Evolutionary conservation across 108 stramenopile species (phyloP).

Genomic region (Cylindrotheca closterium): DNA sequence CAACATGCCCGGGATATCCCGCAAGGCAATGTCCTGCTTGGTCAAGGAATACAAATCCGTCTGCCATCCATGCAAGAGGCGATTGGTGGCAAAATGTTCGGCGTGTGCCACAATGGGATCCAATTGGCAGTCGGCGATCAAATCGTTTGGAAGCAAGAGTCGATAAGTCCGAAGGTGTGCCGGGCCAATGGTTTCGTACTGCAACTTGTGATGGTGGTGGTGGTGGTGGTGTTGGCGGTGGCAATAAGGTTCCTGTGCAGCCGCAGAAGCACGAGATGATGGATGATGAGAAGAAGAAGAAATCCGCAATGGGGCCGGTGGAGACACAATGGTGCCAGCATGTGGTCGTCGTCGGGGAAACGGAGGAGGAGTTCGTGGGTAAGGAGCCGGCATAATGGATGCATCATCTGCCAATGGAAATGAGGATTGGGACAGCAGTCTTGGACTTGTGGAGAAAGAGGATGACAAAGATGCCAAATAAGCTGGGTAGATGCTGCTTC

Average conservation of each 20-base stretch:
- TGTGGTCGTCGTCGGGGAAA: too few relatives aligned
- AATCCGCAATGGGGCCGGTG: slow-evolving; percentile 4
- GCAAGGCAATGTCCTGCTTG: slow-evolving; percentile 69
- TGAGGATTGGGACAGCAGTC: too few relatives aligned
- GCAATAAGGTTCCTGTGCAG: not conserved
- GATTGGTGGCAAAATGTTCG: slow-evolving; percentile 44
- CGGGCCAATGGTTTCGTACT: slow-evolving; percentile 45
- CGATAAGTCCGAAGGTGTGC: slow-evolving; percentile 54
- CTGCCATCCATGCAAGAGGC: slow-evolving; percentile 58
- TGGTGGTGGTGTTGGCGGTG: not conserved
- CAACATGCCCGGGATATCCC: slow-evolving; percentile 58
- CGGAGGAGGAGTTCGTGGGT: slow-evolving; percentile 2
- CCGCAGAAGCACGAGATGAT: not conserved
- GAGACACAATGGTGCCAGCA: slow-evolving; percentile 6
- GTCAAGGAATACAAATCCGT: slow-evolving; percentile 77
- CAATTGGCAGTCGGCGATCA: too few relatives aligned
- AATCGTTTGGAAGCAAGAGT: slow-evolving; percentile 47
- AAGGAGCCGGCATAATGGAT: not conserved
- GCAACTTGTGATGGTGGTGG: not conserved
- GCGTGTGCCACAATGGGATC: slow-evolving; percentile 57
- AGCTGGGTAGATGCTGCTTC: too few relatives aligned
- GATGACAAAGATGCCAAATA: too few relatives aligned
- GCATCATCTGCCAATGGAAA: too few relatives aligned
- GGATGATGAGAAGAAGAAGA: not conserved
- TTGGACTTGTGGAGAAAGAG: too few relatives aligned